Evolutionary conservation across 139 green algal genomes (phyloP).

Genomic region (Yamagishiella unicocca): DNA sequence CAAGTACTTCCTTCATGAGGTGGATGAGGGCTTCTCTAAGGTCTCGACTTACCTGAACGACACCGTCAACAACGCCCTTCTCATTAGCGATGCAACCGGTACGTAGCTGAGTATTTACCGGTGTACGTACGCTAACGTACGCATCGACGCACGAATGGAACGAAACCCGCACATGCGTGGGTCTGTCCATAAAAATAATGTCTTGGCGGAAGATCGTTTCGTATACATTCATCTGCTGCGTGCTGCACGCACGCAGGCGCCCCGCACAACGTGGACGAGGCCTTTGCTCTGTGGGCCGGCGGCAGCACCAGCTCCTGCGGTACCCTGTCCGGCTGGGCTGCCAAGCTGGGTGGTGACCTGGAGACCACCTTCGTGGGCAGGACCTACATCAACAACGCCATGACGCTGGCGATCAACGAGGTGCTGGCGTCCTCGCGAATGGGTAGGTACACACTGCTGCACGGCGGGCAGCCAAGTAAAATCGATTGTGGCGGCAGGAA

Average conservation of each 20-base stretch:
- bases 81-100: slow-evolving; percentile 13
- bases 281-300: slow-evolving; percentile 18
- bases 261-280: slow-evolving; percentile 30
- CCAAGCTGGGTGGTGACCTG: not conserved
- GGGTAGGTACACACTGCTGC: no score
- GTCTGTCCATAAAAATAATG: no score
- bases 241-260: slow-evolving; percentile 31
- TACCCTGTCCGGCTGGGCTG: not conserved
- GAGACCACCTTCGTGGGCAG: not conserved
- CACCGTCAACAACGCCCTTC: not conserved
- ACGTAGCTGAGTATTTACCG: no score
- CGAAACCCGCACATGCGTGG: no score
- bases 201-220: no score
- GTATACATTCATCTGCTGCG: no score
- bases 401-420: slow-evolving; percentile 8
- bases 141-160: no score
- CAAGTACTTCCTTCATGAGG: slow-evolving; percentile 31
- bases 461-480: no score
- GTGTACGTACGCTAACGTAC: no score
- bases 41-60: not conserved
- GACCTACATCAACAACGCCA: slow-evolving; percentile 2
- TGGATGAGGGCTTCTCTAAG: slow-evolving; percentile 27
- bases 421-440: not conserved
- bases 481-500: no score
- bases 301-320: not conserved